These are phyloP conservation scores for Trichosporon sp. DNA, from an alignment of 1,284 basidiomycete species.

Conservation along the genomic window DNA sequence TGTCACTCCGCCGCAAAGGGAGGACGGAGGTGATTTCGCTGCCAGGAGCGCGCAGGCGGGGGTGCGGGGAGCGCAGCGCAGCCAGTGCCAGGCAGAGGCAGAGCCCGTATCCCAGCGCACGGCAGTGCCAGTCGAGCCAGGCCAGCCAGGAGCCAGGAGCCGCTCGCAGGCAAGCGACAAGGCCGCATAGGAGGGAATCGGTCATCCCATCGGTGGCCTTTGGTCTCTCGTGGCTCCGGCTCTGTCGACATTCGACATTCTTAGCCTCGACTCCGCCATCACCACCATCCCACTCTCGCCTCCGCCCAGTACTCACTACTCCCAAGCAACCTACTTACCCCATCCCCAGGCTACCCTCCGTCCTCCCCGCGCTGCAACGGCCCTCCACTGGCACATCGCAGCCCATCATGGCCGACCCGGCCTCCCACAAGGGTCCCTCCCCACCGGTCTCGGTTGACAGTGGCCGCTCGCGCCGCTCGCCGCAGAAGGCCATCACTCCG, in stretches of 20 bases:
- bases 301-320: not conserved
- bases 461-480: constrained; percentile 13
- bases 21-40: not conserved
- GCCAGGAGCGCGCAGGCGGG: not conserved
- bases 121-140: no score
- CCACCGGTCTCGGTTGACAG: constrained; percentile 8
- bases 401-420: constrained; percentile 2
- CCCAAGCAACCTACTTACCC: not conserved
- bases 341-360: not conserved
- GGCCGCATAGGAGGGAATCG: not conserved
- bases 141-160: not conserved
- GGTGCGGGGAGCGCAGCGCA: not conserved
- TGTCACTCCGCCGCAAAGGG: not conserved
- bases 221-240: not conserved
- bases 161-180: not conserved
- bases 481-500: constrained; percentile 17
- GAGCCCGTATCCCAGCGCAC: not conserved
- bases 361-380: not conserved
- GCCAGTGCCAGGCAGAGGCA: not conserved
- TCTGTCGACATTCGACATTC: not conserved
- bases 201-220: not conserved
- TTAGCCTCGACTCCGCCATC: not conserved
- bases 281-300: not conserved
- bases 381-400: not conserved
- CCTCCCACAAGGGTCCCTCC: constrained; percentile 11